These are phyloP conservation scores for Crithidia sp. DNA, from an alignment of 208 protist species.

Conservation along the genomic window DNA sequence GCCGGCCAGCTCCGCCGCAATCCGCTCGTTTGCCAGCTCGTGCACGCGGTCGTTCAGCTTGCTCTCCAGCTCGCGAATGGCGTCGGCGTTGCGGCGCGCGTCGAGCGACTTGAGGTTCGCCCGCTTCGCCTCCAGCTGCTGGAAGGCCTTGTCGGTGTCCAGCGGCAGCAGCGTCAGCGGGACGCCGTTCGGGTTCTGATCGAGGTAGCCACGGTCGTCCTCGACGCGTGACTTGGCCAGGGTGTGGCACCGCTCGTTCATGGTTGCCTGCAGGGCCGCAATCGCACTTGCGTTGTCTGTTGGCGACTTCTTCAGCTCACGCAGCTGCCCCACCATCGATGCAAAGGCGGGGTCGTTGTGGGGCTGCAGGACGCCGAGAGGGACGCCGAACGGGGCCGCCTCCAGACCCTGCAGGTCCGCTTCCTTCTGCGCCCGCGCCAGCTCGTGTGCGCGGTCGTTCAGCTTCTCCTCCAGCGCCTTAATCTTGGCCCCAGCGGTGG, in stretches of 20 bases:
- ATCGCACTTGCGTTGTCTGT: slow-evolving; percentile 35
- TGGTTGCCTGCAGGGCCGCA: slow-evolving; percentile 34
- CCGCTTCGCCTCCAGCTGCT: slow-evolving; percentile 56
- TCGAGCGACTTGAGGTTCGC: slow-evolving; percentile 51
- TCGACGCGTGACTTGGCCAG: slow-evolving; percentile 45
- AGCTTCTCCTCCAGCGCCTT: slow-evolving; percentile 57
- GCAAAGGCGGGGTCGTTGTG: slow-evolving; percentile 47
- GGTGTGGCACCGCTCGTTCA: slow-evolving; percentile 58
- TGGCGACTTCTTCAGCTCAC: slow-evolving; percentile 36
- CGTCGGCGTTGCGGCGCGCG: slow-evolving; percentile 36
- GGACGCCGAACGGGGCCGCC: slow-evolving; percentile 47
- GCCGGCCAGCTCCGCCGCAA: slow-evolving; percentile 44
- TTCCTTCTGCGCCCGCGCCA: slow-evolving; percentile 62
- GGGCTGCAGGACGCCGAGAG: slow-evolving; percentile 49
- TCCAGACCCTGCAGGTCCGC: slow-evolving; percentile 47
- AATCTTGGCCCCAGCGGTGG: slow-evolving; percentile 19
- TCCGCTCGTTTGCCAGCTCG: slow-evolving; percentile 43
- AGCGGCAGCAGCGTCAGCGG: slow-evolving; percentile 55
- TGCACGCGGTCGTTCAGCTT: slow-evolving; percentile 49
- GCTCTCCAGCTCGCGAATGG: slow-evolving; percentile 37
- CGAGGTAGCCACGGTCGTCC: slow-evolving; percentile 58
- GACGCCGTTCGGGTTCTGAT: slow-evolving; percentile 49
- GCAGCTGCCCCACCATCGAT: slow-evolving; percentile 37
- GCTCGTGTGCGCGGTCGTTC: slow-evolving; percentile 60
- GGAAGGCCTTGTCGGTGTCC: slow-evolving; percentile 49